Percentiles rank a stretch among this genome's conserved stretches.
phyloP scores from a whole-genome alignment of 2,329 filamentous ascomycete species.

The Pseudogymnoascus sp. region DNA sequence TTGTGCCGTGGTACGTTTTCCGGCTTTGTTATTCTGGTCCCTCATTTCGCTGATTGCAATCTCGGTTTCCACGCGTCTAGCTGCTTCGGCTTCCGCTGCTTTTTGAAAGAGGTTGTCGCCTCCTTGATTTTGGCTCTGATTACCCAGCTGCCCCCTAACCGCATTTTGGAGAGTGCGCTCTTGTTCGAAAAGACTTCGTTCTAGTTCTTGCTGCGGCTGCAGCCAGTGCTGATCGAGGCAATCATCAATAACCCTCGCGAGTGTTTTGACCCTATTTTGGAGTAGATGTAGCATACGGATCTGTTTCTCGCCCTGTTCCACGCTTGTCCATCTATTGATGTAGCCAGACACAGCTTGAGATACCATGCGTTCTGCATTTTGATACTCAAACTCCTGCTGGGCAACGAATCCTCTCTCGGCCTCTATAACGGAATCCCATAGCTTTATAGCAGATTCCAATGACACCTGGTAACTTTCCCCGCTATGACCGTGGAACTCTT shows the following conservation, averaged over 20 bases:
- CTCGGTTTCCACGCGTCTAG: not conserved
- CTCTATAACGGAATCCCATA: not conserved
- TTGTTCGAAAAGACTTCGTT: not conserved
- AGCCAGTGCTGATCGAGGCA: not conserved
- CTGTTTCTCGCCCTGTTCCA: not conserved
- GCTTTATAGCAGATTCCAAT: not conserved
- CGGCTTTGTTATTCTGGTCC: not conserved
- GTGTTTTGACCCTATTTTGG: not conserved
- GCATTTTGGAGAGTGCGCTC: not conserved
- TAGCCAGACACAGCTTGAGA: not conserved
- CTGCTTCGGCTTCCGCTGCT: not conserved
- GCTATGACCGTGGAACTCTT: not conserved
- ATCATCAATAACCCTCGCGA: not conserved
- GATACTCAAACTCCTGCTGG: not conserved
- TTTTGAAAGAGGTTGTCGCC: not conserved
- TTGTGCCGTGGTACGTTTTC: not conserved
- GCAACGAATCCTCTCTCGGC: not conserved
- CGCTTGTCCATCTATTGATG: not conserved
- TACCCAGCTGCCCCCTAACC: not conserved
- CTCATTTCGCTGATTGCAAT: not conserved
- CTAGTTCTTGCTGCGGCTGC: not conserved
- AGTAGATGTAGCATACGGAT: not conserved
- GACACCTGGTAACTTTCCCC: not conserved
- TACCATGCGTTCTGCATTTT: not conserved
- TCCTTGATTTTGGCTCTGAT: not conserved